Conservation (phyloP, 2,329 filamentous ascomycete genomes). For the Talaromyces rugulosus region DNA sequence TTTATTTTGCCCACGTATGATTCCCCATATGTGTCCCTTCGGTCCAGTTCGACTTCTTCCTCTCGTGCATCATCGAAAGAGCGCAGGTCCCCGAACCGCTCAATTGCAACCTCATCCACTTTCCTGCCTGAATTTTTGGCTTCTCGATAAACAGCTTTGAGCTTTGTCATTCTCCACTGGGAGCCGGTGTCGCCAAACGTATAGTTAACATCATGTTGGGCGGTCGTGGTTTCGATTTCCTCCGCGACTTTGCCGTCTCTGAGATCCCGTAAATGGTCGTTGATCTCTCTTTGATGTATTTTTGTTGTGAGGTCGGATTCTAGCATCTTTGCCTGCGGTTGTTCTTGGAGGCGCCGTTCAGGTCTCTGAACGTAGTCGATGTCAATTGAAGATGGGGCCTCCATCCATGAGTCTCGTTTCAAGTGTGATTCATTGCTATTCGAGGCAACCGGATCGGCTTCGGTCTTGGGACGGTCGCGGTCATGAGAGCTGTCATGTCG, state of each 20-base stretch:
- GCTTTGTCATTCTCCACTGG: slow-evolving; percentile 93
- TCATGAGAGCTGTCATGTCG: slow-evolving; percentile 28
- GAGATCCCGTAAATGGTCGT: slow-evolving; percentile 62
- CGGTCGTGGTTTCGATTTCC: slow-evolving; percentile 50
- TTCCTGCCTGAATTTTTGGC: slow-evolving; percentile 68
- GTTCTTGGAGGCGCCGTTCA: slow-evolving; percentile 52
- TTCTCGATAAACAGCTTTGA: slow-evolving; percentile 76
- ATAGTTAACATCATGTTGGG: slow-evolving; percentile 66
- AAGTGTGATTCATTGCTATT: slow-evolving; percentile 29
- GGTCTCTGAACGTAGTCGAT: slow-evolving; percentile 69
- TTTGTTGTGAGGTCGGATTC: slow-evolving; percentile 62
- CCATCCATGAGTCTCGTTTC: slow-evolving; percentile 91
- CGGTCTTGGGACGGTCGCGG: slow-evolving; percentile 35
- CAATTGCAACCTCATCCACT: slow-evolving; percentile 76
- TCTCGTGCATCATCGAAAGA: slow-evolving; percentile 91
- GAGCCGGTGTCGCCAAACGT: slow-evolving; percentile 85
- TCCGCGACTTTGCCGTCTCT: slow-evolving; percentile 54
- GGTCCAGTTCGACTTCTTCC: slow-evolving; percentile 85
- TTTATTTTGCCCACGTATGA: slow-evolving; percentile 82
- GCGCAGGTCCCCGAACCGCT: slow-evolving; percentile 74
- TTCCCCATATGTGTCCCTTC: slow-evolving; percentile 75
- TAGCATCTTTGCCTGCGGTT: slow-evolving; percentile 36
- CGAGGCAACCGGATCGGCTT: slow-evolving; percentile 36
- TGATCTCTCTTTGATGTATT: slow-evolving; percentile 77
- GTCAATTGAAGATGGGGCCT: slow-evolving; percentile 73